Evolutionary conservation across 768 basidiomycete genomes (phyloP).

Genomic region (Mycena indigotica): DNA sequence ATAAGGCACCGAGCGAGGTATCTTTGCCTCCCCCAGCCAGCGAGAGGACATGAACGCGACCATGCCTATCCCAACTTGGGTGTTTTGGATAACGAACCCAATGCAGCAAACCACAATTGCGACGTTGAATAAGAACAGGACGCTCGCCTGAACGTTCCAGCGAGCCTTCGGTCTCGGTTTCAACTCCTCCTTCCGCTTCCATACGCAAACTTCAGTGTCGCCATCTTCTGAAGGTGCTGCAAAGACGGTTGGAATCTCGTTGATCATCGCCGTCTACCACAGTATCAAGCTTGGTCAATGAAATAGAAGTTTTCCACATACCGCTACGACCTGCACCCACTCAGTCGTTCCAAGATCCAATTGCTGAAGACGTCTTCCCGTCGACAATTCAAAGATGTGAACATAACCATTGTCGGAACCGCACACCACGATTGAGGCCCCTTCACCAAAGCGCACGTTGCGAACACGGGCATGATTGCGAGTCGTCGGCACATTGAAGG

Average conservation of each 20-base stretch:
- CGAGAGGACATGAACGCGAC: neutral
- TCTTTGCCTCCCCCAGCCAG: too few relatives aligned
- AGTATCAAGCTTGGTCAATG: neutral
- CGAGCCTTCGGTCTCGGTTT: neutral
- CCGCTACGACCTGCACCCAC: neutral
- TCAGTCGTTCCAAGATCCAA: neutral
- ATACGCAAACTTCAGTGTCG: neutral
- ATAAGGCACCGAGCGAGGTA: too few relatives aligned
- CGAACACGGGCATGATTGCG: neutral
- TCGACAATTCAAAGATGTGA: neutral
- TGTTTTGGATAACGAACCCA: neutral
- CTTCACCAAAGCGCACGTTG: neutral
- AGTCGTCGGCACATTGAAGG: neutral
- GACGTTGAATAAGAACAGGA: neutral
- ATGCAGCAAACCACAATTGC: neutral
- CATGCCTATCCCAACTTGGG: neutral
- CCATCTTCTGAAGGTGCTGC: neutral
- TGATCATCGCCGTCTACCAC: neutral
- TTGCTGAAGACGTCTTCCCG: neutral
- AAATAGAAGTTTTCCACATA: neutral
- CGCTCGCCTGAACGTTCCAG: neutral
- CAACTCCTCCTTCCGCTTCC: neutral
- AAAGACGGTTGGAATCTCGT: neutral
- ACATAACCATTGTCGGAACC: neutral
- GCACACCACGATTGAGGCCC: neutral